Evolutionary conservation across 2,329 filamentous ascomycete species (phyloP).

Genomic region (Penicillium corylophilum): DNA sequence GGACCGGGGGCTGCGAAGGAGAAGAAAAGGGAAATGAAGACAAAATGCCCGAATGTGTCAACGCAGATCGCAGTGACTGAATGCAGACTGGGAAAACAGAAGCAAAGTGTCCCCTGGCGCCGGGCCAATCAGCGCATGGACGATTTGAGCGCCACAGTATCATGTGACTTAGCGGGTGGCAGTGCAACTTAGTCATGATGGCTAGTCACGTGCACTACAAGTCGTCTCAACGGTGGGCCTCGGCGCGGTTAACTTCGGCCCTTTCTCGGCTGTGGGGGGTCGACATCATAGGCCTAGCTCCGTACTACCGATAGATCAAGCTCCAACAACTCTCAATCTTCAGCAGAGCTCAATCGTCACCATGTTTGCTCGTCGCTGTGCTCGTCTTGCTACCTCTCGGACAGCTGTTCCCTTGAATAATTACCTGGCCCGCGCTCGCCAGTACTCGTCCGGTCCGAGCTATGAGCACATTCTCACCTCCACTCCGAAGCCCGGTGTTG

Average conservation of each 20-base stretch:
- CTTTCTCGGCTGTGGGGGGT: slow-evolving; percentile 22
- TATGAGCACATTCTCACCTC: slow-evolving; percentile 85
- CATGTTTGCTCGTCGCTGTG: slow-evolving; percentile 49
- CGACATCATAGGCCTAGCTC: slow-evolving; percentile 13
- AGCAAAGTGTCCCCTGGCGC: slow-evolving; percentile 37
- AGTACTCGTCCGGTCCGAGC: slow-evolving; percentile 46
- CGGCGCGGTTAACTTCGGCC: slow-evolving; percentile 31
- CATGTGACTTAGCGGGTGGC: slow-evolving; percentile 5
- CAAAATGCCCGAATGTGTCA: slow-evolving; percentile 11
- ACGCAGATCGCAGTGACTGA: slow-evolving; percentile 22
- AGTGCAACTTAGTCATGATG: neutral
- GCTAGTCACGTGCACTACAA: no score
- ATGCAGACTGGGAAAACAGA: slow-evolving; percentile 23
- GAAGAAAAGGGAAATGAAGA: slow-evolving; percentile 13
- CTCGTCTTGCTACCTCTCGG: slow-evolving; percentile 62
- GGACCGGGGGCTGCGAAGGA: slow-evolving; percentile 3
- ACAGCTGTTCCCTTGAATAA: slow-evolving; percentile 41
- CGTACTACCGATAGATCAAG: neutral
- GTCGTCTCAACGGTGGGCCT: slow-evolving; percentile 2
- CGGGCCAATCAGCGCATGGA: slow-evolving; percentile 15
- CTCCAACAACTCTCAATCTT: neutral
- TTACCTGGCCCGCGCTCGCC: slow-evolving; percentile 35
- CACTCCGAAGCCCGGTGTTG: slow-evolving; percentile 82
- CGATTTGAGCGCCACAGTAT: slow-evolving; percentile 18
- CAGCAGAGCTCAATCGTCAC: slow-evolving; percentile 9